Conservation (phyloP, 768 basidiomycete species). For the Arthromyces matolae region DNA sequence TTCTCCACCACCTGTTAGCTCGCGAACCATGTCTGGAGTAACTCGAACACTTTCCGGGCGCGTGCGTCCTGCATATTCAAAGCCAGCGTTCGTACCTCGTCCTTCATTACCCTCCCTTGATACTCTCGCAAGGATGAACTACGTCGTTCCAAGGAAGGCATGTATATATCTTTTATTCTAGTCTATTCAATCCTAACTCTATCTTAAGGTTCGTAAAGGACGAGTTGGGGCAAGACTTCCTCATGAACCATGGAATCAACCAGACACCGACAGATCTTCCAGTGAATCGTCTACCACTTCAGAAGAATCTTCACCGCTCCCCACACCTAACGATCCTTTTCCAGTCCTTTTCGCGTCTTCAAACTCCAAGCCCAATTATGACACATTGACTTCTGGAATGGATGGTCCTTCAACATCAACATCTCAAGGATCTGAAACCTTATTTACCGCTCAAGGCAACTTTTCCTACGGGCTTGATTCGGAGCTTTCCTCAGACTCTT, state of each 20-base stretch:
- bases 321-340: slow-evolving; percentile 16
- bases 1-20: slow-evolving; percentile 11
- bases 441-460: slow-evolving; percentile 8
- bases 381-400: not conserved
- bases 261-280: slow-evolving; percentile 18
- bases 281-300: slow-evolving; percentile 12
- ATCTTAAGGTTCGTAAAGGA: slow-evolving; percentile 44
- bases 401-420: not conserved
- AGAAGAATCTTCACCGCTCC: slow-evolving; percentile 8
- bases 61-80: slow-evolving; percentile 38
- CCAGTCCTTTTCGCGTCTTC: slow-evolving; percentile 18
- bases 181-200: slow-evolving; percentile 2
- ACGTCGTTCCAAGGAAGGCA: slow-evolving; percentile 46
- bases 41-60: slow-evolving; percentile 19
- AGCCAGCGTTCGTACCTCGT: slow-evolving; percentile 44
- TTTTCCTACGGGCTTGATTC: slow-evolving; percentile 15
- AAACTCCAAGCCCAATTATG: slow-evolving; percentile 14
- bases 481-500: slow-evolving; percentile 14
- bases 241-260: slow-evolving; percentile 51
- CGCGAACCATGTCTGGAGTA: slow-evolving; percentile 7
- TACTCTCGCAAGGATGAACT: slow-evolving; percentile 46
- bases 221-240: slow-evolving; percentile 49
- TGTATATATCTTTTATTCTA: slow-evolving; percentile 1
- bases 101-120: slow-evolving; percentile 51
- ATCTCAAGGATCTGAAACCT: not conserved